Conservation (phyloP, 192 early-diverging fungal genomes). For the Podila epicladia region DNA sequence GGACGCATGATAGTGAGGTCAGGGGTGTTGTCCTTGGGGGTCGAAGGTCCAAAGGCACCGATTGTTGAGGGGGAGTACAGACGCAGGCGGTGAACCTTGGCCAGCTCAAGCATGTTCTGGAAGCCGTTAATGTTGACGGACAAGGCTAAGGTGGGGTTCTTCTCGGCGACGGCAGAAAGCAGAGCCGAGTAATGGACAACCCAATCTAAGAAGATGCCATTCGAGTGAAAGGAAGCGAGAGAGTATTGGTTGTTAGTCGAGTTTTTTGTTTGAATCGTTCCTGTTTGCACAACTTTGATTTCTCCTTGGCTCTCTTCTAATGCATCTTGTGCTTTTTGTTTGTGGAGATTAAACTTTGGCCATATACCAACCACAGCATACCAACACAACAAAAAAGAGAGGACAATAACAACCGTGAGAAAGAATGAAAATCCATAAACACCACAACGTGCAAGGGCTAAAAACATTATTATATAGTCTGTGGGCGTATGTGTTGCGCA, state of each 20-base stretch:
- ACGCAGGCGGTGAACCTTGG: slow-evolving; percentile 65
- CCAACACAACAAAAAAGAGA: background rate
- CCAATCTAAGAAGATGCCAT: slow-evolving; percentile 53
- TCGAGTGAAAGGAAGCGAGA: background rate
- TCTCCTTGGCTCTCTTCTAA: background rate
- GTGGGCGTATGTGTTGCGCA: too few species aligned
- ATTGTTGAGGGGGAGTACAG: slow-evolving; percentile 72
- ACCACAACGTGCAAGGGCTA: background rate
- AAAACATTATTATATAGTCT: background rate
- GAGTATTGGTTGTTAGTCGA: background rate
- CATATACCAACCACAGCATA: background rate
- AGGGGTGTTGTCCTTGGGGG: slow-evolving; percentile 68
- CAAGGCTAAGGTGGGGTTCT: slow-evolving; percentile 65
- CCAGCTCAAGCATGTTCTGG: slow-evolving; percentile 71
- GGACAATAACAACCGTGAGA: slow-evolving; percentile 4
- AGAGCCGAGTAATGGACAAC: slow-evolving; percentile 75
- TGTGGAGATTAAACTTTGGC: slow-evolving; percentile 32
- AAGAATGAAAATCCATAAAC: background rate
- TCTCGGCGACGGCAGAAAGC: slow-evolving; percentile 74
- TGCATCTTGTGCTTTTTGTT: background rate
- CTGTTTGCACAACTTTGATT: background rate
- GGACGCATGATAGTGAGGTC: slow-evolving; percentile 74
- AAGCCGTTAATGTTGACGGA: slow-evolving; percentile 74
- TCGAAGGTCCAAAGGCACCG: slow-evolving; percentile 75
- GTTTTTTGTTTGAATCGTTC: background rate